These are phyloP conservation scores for Chalciporus piperatus DNA, from an alignment of 768 basidiomycete species.

Conservation along the genomic window DNA sequence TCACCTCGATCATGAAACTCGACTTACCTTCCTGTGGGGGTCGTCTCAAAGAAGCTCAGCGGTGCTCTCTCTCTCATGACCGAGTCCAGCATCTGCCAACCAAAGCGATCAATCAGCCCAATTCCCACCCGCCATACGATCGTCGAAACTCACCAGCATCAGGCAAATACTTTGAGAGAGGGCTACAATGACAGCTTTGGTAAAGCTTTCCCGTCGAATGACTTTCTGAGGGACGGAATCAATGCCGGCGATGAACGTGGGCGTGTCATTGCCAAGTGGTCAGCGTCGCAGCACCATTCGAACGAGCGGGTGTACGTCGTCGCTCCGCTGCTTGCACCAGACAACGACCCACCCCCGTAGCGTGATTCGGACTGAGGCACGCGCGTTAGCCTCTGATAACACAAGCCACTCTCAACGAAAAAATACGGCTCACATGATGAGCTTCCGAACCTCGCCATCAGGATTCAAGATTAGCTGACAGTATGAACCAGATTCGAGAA, in stretches of 20 bases:
- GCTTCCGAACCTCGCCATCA: slow-evolving; percentile 66
- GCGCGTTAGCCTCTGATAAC: neutral
- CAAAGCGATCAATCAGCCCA: neutral
- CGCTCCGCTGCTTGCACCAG: slow-evolving; percentile 42
- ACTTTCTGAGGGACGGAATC: too few relatives aligned
- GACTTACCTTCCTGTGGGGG: slow-evolving; percentile 75
- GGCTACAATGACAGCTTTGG: too few relatives aligned
- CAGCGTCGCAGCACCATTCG: too few relatives aligned
- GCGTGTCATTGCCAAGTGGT: too few relatives aligned
- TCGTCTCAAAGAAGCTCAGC: slow-evolving; percentile 85
- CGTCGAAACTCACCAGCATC: too few relatives aligned
- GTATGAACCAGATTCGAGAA: slow-evolving; percentile 74
- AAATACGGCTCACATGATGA: slow-evolving; percentile 63
- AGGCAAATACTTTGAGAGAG: too few relatives aligned
- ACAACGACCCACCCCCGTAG: slow-evolving; percentile 41
- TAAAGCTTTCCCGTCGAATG: too few relatives aligned
- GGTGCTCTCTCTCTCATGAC: slow-evolving; percentile 85
- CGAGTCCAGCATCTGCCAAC: slow-evolving; percentile 72
- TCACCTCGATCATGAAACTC: neutral
- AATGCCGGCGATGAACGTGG: too few relatives aligned
- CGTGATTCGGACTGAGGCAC: slow-evolving; percentile 44
- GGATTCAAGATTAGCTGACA: slow-evolving; percentile 55
- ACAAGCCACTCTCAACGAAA: neutral
- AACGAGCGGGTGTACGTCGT: too few relatives aligned
- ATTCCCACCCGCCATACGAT: too few relatives aligned